Conservation (phyloP, 2,329 filamentous ascomycete genomes). For the Lizonia empirigonia region DNA sequence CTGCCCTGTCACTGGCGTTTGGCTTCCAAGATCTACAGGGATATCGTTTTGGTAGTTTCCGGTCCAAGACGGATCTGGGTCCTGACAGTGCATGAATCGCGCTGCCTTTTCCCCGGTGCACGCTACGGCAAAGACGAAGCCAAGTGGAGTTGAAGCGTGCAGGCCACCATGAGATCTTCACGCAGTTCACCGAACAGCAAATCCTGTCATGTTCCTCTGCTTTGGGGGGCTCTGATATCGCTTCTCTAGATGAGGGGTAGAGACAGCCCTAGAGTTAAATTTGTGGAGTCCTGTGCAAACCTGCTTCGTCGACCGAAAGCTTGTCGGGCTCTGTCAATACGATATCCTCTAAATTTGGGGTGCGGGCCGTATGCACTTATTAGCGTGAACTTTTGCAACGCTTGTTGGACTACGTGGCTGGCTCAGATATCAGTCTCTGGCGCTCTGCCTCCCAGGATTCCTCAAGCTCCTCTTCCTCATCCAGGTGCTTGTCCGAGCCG, state of each 20-base stretch:
- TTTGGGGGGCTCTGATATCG: too few species aligned
- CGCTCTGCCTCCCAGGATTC: conserved; percentile 25
- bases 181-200: conserved; percentile 1
- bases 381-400: not conserved
- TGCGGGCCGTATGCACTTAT: not conserved
- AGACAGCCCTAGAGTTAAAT: not conserved
- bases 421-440: conserved; percentile 30
- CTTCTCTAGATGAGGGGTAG: not conserved
- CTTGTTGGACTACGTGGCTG: conserved; percentile 4
- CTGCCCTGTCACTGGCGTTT: not conserved
- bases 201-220: not conserved
- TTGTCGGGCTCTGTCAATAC: not conserved
- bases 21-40: conserved; percentile 3
- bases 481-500: conserved; percentile 29
- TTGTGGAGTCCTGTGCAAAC: not conserved
- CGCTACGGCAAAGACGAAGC: not conserved
- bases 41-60: not conserved
- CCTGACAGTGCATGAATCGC: not conserved
- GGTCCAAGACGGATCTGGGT: not conserved
- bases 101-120: not conserved
- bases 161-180: conserved; percentile 5
- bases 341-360: not conserved
- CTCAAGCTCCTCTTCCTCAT: conserved; percentile 33
- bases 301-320: not conserved
- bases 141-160: not conserved